These are phyloP conservation scores for Quillaja saponaria DNA, from an alignment of 306 rosid genomes.

Conservation along the genomic window DNA sequence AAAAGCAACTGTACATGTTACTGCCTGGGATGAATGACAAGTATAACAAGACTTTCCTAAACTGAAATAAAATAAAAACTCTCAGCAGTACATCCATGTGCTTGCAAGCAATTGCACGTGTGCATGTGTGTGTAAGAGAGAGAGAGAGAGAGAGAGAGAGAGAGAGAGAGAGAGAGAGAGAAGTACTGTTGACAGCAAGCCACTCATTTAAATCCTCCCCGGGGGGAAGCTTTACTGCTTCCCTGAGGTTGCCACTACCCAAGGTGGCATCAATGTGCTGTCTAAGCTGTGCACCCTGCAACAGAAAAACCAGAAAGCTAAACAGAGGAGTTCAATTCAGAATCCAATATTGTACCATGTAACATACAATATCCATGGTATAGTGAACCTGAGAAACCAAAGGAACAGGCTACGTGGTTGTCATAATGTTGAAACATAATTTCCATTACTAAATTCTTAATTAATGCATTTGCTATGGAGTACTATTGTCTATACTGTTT, in stretches of 20 bases:
- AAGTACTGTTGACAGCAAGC: constrained; percentile 98
- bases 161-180: constrained; percentile 19
- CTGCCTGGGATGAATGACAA: no score
- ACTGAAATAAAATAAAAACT: constrained; percentile 24
- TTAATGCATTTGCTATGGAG: constrained; percentile 10
- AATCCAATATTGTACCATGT: not conserved
- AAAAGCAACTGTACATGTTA: not conserved
- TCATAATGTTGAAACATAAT: not conserved
- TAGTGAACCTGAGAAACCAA: no score
- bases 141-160: not conserved
- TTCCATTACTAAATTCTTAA: constrained; percentile 14
- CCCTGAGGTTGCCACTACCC: constrained; percentile 97
- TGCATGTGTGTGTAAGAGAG: not conserved
- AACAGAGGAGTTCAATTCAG: constrained; percentile 11
- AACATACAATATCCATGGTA: constrained; percentile 18
- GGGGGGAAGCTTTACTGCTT: constrained; percentile 99
- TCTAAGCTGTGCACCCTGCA: constrained; percentile 98
- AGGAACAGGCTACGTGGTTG: no score
- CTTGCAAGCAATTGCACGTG: not conserved
- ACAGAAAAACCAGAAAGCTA: constrained; percentile 2
- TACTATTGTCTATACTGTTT: no score
- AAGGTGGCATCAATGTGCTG: constrained; percentile 98
- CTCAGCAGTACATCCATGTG: constrained; percentile 26
- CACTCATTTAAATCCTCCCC: constrained; percentile 99
- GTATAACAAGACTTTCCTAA: not conserved